Evolutionary conservation across 306 rosid species (phyloP), one percentile per base, ranked within the genome.

Genomic region (Lagenaria siceraria): DNA sequence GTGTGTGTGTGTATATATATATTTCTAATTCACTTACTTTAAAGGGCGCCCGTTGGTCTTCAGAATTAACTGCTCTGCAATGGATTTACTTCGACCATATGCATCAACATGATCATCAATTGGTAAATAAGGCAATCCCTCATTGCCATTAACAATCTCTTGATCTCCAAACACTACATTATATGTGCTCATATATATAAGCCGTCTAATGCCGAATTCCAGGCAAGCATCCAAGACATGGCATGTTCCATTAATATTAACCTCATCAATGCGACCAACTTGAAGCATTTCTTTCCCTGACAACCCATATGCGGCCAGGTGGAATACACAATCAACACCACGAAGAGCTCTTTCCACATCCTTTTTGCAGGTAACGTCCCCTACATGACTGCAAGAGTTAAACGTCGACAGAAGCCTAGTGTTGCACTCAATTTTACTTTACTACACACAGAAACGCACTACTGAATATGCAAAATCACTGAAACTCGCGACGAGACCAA

Each of bases 251-350:
- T 83, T 90, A 27, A 95, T 89, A 80, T 95, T 95, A 29, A 92
- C 95, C 75, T 86, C 77, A 62, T 95, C 98, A 29, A 90, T 86
- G 11, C 95, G 93, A 46, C 93, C 86, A 0, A 90, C 85, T 56
- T 92, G 98, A 69, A 92, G 90, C 97, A 95, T 92, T 86, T 95
- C 91, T 65, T 92, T 95, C 3, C 98, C 98, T 0, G 98, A 95
- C 93, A 92, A 87, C 5, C 98, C 96, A 25, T 83, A 90, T 9
- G 97, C 89, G 0, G 97, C 97, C 2, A 92, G 87, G 72, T 95
- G 98, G 88, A 94, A 94, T 8, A 94, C 98, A 63, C 97, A 94
- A 36, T 89, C 85, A 6, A 82, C 92, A 56, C 96, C 96, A 0
- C 88, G 84, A n/a, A 92, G 73, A 29, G 85, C 96, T 43, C 33